phyloP scores from a whole-genome alignment of 2,329 filamentous ascomycete genomes.

The Fusarium anthophilum region DNA sequence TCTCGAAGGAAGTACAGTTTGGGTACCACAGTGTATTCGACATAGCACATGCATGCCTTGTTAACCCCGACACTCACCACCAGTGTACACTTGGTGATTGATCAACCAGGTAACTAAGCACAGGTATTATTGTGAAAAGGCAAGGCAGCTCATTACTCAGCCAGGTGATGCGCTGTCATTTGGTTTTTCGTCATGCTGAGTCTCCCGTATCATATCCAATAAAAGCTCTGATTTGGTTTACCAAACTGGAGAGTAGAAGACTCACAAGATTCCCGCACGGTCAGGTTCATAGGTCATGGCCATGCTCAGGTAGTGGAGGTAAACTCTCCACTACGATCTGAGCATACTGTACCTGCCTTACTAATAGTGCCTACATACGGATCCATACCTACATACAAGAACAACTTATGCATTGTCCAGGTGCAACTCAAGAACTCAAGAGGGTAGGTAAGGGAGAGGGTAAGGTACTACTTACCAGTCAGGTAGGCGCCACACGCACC shows the following conservation, averaged over 20 bases:
- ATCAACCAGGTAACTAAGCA: not conserved
- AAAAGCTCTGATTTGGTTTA: not conserved
- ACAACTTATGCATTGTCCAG: not conserved
- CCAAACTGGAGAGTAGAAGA: not conserved
- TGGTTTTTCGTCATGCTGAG: not conserved
- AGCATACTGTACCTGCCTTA: not conserved
- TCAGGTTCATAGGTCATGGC: not conserved
- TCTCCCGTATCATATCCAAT: conserved; percentile 10
- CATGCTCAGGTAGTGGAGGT: not conserved
- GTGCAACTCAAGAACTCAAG: not conserved
- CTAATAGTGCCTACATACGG: not conserved
- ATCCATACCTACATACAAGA: not conserved
- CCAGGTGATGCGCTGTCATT: not conserved
- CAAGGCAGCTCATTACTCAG: not conserved
- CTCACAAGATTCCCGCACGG: conserved; percentile 11
- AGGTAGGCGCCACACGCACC: not conserved
- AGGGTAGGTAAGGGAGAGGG: not conserved
- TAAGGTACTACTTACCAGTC: not conserved
- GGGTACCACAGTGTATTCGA: conserved; percentile 7
- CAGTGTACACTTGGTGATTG: not conserved
- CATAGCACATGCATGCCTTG: not conserved
- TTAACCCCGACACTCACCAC: not conserved
- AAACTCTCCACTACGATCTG: not conserved
- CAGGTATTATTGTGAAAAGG: not conserved
- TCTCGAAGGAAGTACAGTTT: conserved; percentile 42